Conservation (phyloP, 805 yeast species). For the Clavispora vitiphila region DNA sequence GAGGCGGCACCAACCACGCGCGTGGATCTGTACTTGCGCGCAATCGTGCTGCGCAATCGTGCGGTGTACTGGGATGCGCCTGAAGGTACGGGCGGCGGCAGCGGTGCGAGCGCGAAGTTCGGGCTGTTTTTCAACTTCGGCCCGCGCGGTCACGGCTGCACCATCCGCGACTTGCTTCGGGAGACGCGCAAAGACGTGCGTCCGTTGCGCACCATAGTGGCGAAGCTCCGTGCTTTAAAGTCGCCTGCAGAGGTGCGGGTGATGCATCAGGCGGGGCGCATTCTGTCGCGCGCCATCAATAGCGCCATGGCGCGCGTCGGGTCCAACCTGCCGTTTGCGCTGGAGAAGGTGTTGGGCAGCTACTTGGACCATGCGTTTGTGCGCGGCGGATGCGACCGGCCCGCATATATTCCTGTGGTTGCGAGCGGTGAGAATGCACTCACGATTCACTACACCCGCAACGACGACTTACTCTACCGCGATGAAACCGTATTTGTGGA, state of each 20-base stretch:
- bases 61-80: conserved; percentile 53
- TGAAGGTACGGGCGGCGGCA: conserved; percentile 1
- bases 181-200: conserved; percentile 33
- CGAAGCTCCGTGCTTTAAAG: conserved; percentile 61
- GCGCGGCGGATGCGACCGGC: conserved; percentile 81
- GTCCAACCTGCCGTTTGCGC: conserved; percentile 41
- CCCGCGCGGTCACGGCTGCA: conserved; percentile 4
- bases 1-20: conserved; percentile 49
- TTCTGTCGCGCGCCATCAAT: conserved; percentile 80
- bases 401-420: conserved; percentile 93
- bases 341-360: conserved; percentile 76
- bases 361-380: conserved; percentile 79
- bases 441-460: conserved; percentile 89
- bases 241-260: conserved; percentile 69
- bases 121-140: conserved; percentile 16
- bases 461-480: conserved; percentile 72
- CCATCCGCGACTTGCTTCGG: conserved; percentile 18
- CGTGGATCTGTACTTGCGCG: conserved; percentile 39
- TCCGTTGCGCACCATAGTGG: conserved; percentile 39
- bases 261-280: conserved; percentile 78
- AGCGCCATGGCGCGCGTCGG: conserved; percentile 65
- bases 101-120: conserved; percentile 6
- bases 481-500: conserved; percentile 89
- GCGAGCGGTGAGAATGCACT: conserved; percentile 90
- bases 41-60: conserved; percentile 44